Percentiles rank a stretch among this genome's conserved stretches.
Conservation (phyloP, 495 filamentous ascomycete species). For the Podospora anserina region DNA sequence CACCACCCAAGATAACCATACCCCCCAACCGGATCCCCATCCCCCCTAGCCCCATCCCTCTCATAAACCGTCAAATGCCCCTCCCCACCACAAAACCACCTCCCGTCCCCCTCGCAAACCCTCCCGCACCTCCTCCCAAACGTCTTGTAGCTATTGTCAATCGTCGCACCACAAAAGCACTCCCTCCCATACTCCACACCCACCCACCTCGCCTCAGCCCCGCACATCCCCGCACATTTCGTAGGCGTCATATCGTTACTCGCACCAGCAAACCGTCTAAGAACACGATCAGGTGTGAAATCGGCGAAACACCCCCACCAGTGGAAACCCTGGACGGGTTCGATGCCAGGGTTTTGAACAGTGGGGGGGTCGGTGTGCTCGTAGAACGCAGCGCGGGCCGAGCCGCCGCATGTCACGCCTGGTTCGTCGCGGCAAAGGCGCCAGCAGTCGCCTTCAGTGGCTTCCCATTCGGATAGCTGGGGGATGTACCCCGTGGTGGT, state of each 20-base stretch:
- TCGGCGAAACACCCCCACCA: neutral
- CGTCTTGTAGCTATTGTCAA: neutral
- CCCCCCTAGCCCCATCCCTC: neutral
- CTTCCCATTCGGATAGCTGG: slow-evolving; percentile 1
- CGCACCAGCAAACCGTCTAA: neutral
- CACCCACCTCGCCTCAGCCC: neutral
- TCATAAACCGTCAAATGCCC: slow-evolving; percentile 2
- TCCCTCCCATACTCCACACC: slow-evolving; percentile 8
- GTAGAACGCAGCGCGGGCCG: neutral
- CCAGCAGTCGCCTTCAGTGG: slow-evolving; percentile 9
- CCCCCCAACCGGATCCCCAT: neutral
- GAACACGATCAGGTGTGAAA: neutral
- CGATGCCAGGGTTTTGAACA: neutral
- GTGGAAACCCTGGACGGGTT: neutral
- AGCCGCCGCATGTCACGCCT: slow-evolving; percentile 3
- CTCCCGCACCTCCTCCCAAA: neutral
- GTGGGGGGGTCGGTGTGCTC: neutral
- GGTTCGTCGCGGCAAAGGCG: slow-evolving; percentile 1
- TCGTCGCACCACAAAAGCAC: slow-evolving; percentile 1
- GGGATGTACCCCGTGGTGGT: neutral
- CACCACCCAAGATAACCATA: slow-evolving; percentile 6
- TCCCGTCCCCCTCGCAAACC: slow-evolving; percentile 1
- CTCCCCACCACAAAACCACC: neutral
- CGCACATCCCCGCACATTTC: neutral
- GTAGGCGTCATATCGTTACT: slow-evolving; percentile 5